A percentile compares a stretch with the other conserved stretches of the same genome.
phyloP scores from a whole-genome alignment of 768 basidiomycete species.

The Mycena polygramma region DNA sequence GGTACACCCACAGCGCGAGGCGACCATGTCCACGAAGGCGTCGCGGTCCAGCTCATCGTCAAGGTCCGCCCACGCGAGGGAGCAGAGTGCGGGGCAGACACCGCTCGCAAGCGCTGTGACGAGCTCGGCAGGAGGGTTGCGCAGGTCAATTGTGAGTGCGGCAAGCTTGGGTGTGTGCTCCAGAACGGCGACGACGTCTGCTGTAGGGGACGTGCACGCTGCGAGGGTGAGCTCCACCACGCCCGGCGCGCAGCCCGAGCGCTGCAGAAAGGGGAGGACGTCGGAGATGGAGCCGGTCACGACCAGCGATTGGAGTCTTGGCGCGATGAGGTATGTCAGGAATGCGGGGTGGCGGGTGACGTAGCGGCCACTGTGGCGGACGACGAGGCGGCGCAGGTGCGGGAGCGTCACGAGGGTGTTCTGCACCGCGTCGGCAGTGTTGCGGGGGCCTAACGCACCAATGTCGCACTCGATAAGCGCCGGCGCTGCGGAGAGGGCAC shows the following conservation, averaged over 20 bases:
- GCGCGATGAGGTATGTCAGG: not conserved
- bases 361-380: not conserved
- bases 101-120: not conserved
- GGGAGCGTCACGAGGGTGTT: not conserved
- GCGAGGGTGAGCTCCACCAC: not conserved
- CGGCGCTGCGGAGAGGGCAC: not conserved
- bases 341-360: not conserved
- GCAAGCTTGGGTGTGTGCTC: not conserved
- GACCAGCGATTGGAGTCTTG: not conserved
- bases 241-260: not conserved
- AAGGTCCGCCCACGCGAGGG: constrained; percentile 1
- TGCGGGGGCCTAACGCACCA: not conserved
- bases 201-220: not conserved
- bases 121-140: not conserved
- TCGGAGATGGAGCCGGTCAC: not conserved
- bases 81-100: not conserved
- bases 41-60: not conserved
- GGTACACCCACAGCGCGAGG: not conserved
- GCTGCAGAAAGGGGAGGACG: not conserved
- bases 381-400: not conserved
- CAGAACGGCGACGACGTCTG: not conserved
- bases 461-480: constrained; percentile 18
- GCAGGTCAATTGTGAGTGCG: not conserved
- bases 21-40: constrained; percentile 10
- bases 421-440: no score